Evolutionary conservation across 2,329 filamentous ascomycete genomes (phyloP).

Genomic region (Talaromyces marneffei): DNA sequence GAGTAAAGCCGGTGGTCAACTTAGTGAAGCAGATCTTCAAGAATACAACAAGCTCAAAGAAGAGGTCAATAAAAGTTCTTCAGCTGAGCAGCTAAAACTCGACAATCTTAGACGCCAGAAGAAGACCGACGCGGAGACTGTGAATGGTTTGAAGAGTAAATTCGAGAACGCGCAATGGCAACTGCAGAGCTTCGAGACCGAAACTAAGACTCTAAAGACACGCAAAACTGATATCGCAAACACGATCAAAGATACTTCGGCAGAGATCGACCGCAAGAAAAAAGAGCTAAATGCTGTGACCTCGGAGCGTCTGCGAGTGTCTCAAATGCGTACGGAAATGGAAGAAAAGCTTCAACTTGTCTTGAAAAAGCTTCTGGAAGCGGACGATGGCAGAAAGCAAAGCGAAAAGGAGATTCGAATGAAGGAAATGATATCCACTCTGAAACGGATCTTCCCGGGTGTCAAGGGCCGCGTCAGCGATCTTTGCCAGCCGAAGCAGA

Average conservation of each 20-base stretch:
- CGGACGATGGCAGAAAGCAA: slow-evolving; percentile 77
- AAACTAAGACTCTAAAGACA: slow-evolving; percentile 63
- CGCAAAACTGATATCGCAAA: slow-evolving; percentile 60
- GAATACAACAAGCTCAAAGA: slow-evolving; percentile 82
- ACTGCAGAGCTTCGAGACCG: slow-evolving; percentile 66
- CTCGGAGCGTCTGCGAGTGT: slow-evolving; percentile 74
- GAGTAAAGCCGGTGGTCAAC: slow-evolving; percentile 77
- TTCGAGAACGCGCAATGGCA: slow-evolving; percentile 72
- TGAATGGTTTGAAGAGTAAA: slow-evolving; percentile 82
- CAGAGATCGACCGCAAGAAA: slow-evolving; percentile 81
- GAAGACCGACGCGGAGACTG: slow-evolving; percentile 86
- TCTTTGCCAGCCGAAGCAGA: slow-evolving; percentile 92
- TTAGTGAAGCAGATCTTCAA: slow-evolving; percentile 79
- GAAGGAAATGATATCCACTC: slow-evolving; percentile 74
- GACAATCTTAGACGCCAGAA: slow-evolving; percentile 82
- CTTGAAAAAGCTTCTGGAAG: slow-evolving; percentile 72
- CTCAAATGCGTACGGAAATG: slow-evolving; percentile 77
- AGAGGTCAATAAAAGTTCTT: slow-evolving; percentile 77
- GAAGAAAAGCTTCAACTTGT: slow-evolving; percentile 87
- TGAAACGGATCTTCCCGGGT: slow-evolving; percentile 87
- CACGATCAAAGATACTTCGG: slow-evolving; percentile 60
- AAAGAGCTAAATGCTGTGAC: slow-evolving; percentile 81
- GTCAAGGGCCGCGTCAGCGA: slow-evolving; percentile 87
- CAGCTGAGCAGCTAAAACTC: slow-evolving; percentile 72
- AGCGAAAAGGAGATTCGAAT: slow-evolving; percentile 72